Evolutionary conservation across 805 yeast genomes (phyloP), one percentile per base, ranked within the genome.

Genomic region (Kodamaea kakaduensis): DNA sequence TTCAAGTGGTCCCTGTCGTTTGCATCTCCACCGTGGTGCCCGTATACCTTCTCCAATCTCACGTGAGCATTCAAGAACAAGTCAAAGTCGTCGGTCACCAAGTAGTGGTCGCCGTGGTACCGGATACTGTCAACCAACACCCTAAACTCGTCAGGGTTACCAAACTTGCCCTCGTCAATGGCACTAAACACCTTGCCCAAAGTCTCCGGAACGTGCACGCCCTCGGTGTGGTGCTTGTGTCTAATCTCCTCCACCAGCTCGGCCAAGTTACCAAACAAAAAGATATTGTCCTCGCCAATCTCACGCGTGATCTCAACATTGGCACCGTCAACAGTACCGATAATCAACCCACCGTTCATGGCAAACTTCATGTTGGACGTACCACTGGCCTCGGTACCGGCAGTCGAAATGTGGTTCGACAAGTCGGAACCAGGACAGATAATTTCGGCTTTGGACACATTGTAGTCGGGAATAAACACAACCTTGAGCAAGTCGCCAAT

Each of bases 291-390:
- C 54, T 88, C 95, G 33, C 96, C 96, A 48, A 89, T 77, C 64
- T 89, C 96, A 49, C 96, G 77, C 14, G 95, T 85, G 57, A 88
- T 85, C 64, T 88, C 97, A 32, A 89, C 95, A 54, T 89, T 88
- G 44, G 97, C 97, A 55, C 97, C 97, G 56, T 88, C 97, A 46
- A 88, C 96, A 9, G 97, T 89, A 58, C 97, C 97, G 45, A 88
- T 81, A 48, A 88, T 84, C 45, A 88, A 73, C 33, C 97, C 97
- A 61, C 96, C 97, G 54, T 87, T 88, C 63, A 88, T 69, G 16
- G 87, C 95, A 57, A 88, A 88, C 66, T 88, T 88, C 97, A 88
- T 88, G 67, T 88, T 88, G 22, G 95, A 84, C 21, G 97, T 88
- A 55, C 97, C 97, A 1, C 94, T 83, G 15, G 96, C 97, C 59